Evolutionary conservation across 495 filamentous ascomycete genomes (phyloP), one percentile per base, ranked within the genome.

Genomic region (Massariosphaeria phaeospora): DNA sequence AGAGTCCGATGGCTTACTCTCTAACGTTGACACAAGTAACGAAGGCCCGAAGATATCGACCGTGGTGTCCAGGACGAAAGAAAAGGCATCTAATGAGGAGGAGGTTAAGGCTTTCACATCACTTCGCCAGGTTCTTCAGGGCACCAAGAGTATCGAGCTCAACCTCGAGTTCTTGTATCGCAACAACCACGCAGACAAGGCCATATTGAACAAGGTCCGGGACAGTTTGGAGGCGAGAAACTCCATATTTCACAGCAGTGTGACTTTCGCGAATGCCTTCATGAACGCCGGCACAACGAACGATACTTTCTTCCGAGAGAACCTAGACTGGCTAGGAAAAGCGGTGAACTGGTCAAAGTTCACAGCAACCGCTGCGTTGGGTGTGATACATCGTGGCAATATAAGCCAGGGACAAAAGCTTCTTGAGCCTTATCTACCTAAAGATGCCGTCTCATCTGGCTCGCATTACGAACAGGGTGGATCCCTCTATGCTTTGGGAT

Each of bases 321-420:
- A 97, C 56, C 71, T 99, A 24, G 94, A 99, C 44, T 99, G 94
- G 94, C 78, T 99, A 8, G 89, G 91, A 27, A 99, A 97, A 73
- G 94, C 94, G 38, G 88, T 97, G 13, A 99, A 99, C 73, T 99
- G 94, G 94, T 96, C 93, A 51, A 99, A 99, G 66, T 99, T 99
- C 68, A 95, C 94, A 1, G 94, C 94, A 5, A 99, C 94, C 10
- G 94, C 94, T 42, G 91, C 94, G 6, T 74, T 99, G 24, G 94
- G 94, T 67, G 93, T 96, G 26, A 96, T 99, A 49, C 94, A 99
- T 70, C 82, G 86, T 17, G 94, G 94, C 39, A 97, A 99, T 66
- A 72, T 97, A 35, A 85, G 83, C 20, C 91, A 97, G 67, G 91
- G 91, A 2, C 84, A 87, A 65, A 95, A 95, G 72, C 80, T 99